Evolutionary conservation across 345 rosid species (phyloP).

Genomic region (Hypericum perforatum): DNA sequence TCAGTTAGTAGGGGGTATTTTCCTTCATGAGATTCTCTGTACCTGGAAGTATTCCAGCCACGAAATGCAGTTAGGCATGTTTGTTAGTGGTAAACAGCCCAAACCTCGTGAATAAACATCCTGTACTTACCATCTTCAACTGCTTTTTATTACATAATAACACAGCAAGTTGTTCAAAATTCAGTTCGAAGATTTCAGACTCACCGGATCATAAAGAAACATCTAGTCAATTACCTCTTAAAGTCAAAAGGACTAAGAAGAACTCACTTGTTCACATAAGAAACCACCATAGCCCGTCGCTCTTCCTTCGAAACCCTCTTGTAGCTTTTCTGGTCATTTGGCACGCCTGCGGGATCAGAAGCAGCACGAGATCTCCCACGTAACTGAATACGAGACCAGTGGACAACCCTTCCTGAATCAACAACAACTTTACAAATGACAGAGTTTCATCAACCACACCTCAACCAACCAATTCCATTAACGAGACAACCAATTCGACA

Average conservation of each 20-base stretch:
- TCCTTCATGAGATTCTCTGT: slow-evolving; percentile 29
- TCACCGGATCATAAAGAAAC: too few species aligned
- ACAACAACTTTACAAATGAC: too few species aligned
- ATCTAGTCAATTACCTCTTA: too few species aligned
- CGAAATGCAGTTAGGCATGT: neutral
- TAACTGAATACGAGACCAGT: slow-evolving; percentile 16
- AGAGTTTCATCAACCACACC: too few species aligned
- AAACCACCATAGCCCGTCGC: slow-evolving; percentile 32
- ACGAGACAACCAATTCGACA: too few species aligned
- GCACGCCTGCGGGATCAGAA: slow-evolving; percentile 25
- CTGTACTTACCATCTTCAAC: too few species aligned
- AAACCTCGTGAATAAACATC: too few species aligned
- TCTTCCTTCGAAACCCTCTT: slow-evolving; percentile 30
- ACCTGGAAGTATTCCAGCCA: slow-evolving; percentile 20
- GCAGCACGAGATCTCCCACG: slow-evolving; percentile 29
- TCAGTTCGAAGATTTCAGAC: too few species aligned
- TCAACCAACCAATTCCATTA: too few species aligned
- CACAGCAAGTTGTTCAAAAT: too few species aligned
- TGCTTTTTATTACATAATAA: too few species aligned
- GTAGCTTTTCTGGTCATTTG: slow-evolving; percentile 13
- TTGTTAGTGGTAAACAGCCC: neutral
- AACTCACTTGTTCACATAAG: slow-evolving; percentile 31
- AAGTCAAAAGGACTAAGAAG: neutral
- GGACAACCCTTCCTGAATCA: too few species aligned
- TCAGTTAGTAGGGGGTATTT: slow-evolving; percentile 27